phyloP scores from a whole-genome alignment of 2,329 filamentous ascomycete species.

The Didymosphaeria variabile region DNA sequence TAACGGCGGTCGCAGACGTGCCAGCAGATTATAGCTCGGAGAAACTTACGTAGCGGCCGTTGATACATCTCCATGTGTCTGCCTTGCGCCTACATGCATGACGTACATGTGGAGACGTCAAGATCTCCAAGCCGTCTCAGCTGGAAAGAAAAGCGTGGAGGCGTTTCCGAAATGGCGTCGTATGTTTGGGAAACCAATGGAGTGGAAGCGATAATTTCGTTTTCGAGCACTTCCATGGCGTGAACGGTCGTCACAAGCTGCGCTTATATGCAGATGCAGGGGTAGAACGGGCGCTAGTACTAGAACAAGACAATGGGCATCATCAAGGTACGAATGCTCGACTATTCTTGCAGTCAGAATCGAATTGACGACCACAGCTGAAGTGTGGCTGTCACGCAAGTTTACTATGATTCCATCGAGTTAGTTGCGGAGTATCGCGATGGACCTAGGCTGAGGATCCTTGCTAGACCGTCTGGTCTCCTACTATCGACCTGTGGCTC shows the following conservation, averaged over 20 bases:
- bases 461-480: not conserved
- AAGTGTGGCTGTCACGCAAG: slow-evolving; percentile 8
- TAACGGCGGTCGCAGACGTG: not conserved
- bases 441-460: not conserved
- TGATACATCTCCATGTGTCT: slow-evolving; percentile 7
- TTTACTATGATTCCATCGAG: not conserved
- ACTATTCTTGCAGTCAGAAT: slow-evolving; percentile 20
- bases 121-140: slow-evolving; percentile 16
- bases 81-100: slow-evolving; percentile 14
- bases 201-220: not conserved
- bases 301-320: slow-evolving; percentile 27
- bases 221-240: slow-evolving; percentile 10
- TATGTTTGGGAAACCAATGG: slow-evolving; percentile 15
- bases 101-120: slow-evolving; percentile 6
- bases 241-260: slow-evolving; percentile 15
- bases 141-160: slow-evolving; percentile 16
- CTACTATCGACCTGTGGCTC: not conserved
- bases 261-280: slow-evolving; percentile 28
- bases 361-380: slow-evolving; percentile 18
- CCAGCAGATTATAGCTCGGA: not conserved
- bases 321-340: slow-evolving; percentile 17
- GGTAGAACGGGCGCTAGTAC: slow-evolving; percentile 23
- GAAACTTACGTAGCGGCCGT: slow-evolving; percentile 11
- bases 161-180: slow-evolving; percentile 18
- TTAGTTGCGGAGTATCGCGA: not conserved